Percentiles rank a stretch among this genome's conserved stretches.
phyloP scores from a whole-genome alignment of 1,284 basidiomycete species.

The Austroboletus novae-zelandiae region DNA sequence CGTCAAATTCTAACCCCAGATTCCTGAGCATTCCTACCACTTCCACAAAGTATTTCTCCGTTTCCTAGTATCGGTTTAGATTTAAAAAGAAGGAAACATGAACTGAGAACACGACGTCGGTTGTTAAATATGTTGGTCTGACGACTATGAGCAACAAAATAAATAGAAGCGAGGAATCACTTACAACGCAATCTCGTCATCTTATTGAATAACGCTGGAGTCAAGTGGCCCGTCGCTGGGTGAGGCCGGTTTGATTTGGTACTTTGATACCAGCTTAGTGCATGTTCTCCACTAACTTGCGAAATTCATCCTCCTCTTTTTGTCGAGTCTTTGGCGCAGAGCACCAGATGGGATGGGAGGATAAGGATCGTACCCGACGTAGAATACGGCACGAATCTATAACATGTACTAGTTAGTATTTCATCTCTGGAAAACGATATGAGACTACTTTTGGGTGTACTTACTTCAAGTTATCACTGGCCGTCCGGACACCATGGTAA shows the following conservation, averaged over 20 bases:
- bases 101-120: neutral
- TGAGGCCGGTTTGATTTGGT: neutral
- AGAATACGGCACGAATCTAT: neutral
- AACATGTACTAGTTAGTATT: neutral
- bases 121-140: neutral
- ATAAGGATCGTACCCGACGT: neutral
- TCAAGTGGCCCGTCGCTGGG: neutral
- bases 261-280: neutral
- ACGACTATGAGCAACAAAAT: neutral
- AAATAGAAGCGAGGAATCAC: neutral
- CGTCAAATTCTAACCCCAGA: no score
- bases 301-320: neutral
- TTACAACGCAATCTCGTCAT: neutral
- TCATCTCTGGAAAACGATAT: neutral
- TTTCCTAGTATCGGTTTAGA: neutral
- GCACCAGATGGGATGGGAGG: conserved; percentile 7
- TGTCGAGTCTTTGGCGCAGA: neutral
- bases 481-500: neutral
- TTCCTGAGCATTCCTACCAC: no score
- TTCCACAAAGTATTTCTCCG: neutral
- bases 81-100: neutral
- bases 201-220: neutral
- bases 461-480: no score
- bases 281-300: neutral
- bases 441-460: neutral